phyloP scores from a whole-genome alignment of 1,284 basidiomycete genomes.

The Kalmanozyma brasiliensis region DNA sequence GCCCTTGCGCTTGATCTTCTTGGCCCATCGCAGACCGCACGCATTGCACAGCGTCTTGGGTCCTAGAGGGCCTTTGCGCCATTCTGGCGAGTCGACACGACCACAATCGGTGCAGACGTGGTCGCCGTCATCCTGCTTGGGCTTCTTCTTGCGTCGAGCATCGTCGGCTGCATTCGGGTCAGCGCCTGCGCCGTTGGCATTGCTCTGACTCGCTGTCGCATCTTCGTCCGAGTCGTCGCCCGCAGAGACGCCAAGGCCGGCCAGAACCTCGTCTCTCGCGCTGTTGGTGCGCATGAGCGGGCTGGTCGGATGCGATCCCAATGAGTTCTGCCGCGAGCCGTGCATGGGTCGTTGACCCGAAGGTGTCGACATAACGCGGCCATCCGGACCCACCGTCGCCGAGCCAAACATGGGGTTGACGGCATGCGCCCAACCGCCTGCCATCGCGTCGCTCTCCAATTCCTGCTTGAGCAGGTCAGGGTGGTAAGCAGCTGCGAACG shows the following conservation, averaged over 20 bases:
- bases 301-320: slow-evolving; percentile 42
- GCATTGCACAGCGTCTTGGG: slow-evolving; percentile 64
- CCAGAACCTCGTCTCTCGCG: slow-evolving; percentile 36
- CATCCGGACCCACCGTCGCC: slow-evolving; percentile 34
- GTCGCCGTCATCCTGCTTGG: slow-evolving; percentile 58
- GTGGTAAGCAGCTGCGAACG: slow-evolving; percentile 38
- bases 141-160: slow-evolving; percentile 53
- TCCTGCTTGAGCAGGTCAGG: slow-evolving; percentile 50
- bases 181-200: slow-evolving; percentile 8
- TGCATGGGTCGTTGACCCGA: slow-evolving; percentile 14
- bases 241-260: slow-evolving; percentile 34
- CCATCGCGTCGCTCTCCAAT: slow-evolving; percentile 32
- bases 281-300: slow-evolving; percentile 38
- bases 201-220: slow-evolving; percentile 13
- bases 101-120: slow-evolving; percentile 66
- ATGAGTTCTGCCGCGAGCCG: slow-evolving; percentile 35
- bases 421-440: slow-evolving; percentile 21
- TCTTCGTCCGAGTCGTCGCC: slow-evolving; percentile 47
- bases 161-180: slow-evolving; percentile 29
- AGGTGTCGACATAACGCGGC: slow-evolving; percentile 18
- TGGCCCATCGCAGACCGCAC: slow-evolving; percentile 65
- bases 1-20: slow-evolving; percentile 63
- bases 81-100: slow-evolving; percentile 64
- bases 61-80: slow-evolving; percentile 64
- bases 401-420: slow-evolving; percentile 44